These are phyloP conservation scores for Angomonas ambiguus DNA, from an alignment of 208 protist genomes.

Conservation along the genomic window DNA sequence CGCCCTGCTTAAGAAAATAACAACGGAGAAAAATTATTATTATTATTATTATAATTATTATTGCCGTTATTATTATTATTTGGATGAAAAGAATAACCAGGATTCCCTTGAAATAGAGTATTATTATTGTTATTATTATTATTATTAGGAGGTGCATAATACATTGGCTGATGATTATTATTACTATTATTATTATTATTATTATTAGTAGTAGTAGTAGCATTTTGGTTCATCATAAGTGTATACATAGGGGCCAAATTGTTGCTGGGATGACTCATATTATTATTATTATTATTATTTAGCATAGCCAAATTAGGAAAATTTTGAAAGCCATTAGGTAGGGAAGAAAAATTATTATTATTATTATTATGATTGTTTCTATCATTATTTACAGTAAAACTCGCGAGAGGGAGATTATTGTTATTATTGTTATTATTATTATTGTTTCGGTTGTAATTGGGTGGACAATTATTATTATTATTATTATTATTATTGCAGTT, in stretches of 20 bases:
- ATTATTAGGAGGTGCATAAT: neutral
- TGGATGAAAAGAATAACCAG: neutral
- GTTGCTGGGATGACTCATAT: too few relatives aligned
- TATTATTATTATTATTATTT: too few relatives aligned
- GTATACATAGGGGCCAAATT: too few relatives aligned
- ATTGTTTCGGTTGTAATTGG: too few relatives aligned
- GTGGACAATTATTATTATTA: too few relatives aligned
- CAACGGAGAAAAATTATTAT: neutral
- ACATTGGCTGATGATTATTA: neutral
- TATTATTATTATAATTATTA: conserved; percentile 5
- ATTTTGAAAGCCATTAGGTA: too few relatives aligned
- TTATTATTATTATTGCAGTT: too few relatives aligned
- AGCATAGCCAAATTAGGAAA: too few relatives aligned
- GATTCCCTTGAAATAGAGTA: neutral
- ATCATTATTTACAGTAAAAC: neutral
- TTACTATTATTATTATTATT: conserved; percentile 8
- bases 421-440: conserved; percentile 1
- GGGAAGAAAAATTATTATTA: too few relatives aligned
- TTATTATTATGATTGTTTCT: neutral
- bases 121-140: conserved; percentile 9
- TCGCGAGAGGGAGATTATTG: neutral
- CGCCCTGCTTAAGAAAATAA: neutral
- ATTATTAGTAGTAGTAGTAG: too few relatives aligned
- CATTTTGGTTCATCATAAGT: too few relatives aligned
- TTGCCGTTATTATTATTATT: conserved; percentile 6